Evolutionary conservation across 2,329 filamentous ascomycete genomes (phyloP), one percentile per base, ranked within the genome.

Genomic region (Spiromastix sp.): DNA sequence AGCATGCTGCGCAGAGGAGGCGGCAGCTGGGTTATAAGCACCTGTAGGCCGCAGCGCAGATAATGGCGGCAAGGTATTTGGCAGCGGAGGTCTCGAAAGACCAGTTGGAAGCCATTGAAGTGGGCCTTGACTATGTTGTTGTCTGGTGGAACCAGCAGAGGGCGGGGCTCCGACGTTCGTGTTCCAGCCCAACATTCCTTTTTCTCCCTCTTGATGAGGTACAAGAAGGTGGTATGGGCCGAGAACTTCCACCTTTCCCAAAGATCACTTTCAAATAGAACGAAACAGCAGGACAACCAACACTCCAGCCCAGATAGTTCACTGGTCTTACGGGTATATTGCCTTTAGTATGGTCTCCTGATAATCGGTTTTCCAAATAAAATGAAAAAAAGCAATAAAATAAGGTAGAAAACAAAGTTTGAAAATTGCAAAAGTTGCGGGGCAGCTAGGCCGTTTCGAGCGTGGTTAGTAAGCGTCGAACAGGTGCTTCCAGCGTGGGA

Each of bases 81-180:
- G 13, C 2, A 27, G 35, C 17, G 12, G 29, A 12, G 29, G 9
- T 11, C 28, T 30, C 10, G 35, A 26, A 16, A 20, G 34, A 5
- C 21, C 18, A 15, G 27, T 17, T 13, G 37, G 22, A 20, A 35
- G 22, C 24, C 18, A 32, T 33, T 33, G 34, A 13, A 30, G 30
- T n/a, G 47, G 17, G 47, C 37, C 12, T 28, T 50, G 27, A 41
- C 40, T 18, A 45, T 36, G 36, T 37, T 42, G 28, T 32, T 42
- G 36, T 55, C 55, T 52, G 33, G 21, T 28, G 18, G 38, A 34
- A 18, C 27, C 19, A 9, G 38, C 32, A 26, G 40, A 45, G 31
- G 37, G 27, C 19, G 30, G 30, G 21, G 34, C 24, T 22, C 37
- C 38, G 34, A 40, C 38, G 19, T 30, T 39, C 5, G 25, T 28